Evolutionary conservation across 441 rosid genomes (phyloP).

Genomic region (Manihot esculenta): DNA sequence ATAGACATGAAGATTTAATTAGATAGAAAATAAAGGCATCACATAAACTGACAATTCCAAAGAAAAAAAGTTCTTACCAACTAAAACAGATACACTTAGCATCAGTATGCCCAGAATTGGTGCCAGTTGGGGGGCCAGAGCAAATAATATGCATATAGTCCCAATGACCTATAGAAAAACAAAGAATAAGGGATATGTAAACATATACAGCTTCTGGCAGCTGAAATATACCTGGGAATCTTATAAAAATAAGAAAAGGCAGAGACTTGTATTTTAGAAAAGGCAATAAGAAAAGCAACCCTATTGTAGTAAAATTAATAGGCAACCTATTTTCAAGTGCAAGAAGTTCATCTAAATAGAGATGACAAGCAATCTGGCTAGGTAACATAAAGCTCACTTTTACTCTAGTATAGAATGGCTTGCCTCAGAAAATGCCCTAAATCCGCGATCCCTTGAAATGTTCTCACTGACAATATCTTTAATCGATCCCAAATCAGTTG

Average conservation of each 20-base stretch:
- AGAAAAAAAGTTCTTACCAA: constrained; percentile 57
- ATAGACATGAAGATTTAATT: not conserved
- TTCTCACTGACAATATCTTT: constrained; percentile 83
- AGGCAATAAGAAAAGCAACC: not conserved
- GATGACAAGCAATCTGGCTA: constrained; percentile 27
- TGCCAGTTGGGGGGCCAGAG: constrained; percentile 83
- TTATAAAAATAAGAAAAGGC: constrained; percentile 17
- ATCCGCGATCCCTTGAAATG: constrained; percentile 92
- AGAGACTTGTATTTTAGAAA: constrained; percentile 4
- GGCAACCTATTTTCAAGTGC: constrained; percentile 8
- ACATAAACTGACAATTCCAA: constrained; percentile 9
- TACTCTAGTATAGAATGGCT: constrained; percentile 62
- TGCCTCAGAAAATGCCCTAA: constrained; percentile 98
- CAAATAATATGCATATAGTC: constrained; percentile 73
- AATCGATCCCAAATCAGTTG: constrained; percentile 87
- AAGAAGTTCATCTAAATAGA: constrained; percentile 15
- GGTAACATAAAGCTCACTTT: constrained; percentile 62
- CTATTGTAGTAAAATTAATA: not conserved
- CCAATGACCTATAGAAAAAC: constrained; percentile 64
- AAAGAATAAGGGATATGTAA: constrained; percentile 15
- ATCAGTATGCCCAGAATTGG: constrained; percentile 78
- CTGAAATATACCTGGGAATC: constrained; percentile 14
- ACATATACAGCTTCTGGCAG: constrained; percentile 4
- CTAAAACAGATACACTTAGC: constrained; percentile 71
- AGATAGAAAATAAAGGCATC: not conserved